Conservation (phyloP, 768 basidiomycete species). For the Pleurotus platypus region DNA sequence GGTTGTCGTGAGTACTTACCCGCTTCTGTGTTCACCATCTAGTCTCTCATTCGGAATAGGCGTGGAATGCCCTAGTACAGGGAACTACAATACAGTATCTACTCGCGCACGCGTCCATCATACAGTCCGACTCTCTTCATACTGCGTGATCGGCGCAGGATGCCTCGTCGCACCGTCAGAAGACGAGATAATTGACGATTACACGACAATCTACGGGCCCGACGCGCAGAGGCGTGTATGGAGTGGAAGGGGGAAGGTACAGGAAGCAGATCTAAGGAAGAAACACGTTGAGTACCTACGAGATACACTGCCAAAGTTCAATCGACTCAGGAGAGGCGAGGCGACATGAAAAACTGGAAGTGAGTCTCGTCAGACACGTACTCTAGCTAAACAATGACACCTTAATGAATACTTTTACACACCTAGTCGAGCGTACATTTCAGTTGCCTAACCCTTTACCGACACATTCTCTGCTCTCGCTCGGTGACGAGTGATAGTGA, state of each 20-base stretch:
- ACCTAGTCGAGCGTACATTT: no score
- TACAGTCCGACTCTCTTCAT: conserved; percentile 72
- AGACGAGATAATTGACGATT: conserved; percentile 76
- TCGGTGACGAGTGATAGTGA: no score
- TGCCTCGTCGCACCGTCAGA: conserved; percentile 78
- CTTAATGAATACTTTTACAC: no score
- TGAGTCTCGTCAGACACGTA: no score
- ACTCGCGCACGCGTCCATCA: conserved; percentile 83
- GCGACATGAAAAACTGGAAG: conserved; percentile 30
- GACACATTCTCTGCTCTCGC: no score
- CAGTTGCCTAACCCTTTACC: no score
- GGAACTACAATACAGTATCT: conserved; percentile 82
- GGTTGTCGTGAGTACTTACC: conserved; percentile 69
- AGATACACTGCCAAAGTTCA: conserved; percentile 91
- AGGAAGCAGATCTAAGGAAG: conserved; percentile 76
- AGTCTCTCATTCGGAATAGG: conserved; percentile 40
- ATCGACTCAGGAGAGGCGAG: conserved; percentile 63
- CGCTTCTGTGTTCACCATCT: no score
- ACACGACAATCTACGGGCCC: conserved; percentile 81
- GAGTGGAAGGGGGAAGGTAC: conserved; percentile 82
- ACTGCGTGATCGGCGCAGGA: conserved; percentile 80
- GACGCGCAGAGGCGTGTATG: conserved; percentile 71
- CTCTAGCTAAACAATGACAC: no score
- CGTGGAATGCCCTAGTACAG: conserved; percentile 82
- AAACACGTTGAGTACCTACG: conserved; percentile 92